Evolutionary conservation across 805 yeast genomes (phyloP), one percentile per base, ranked within the genome.

Genomic region (Sugiyamaella boreocaroliniensis): DNA sequence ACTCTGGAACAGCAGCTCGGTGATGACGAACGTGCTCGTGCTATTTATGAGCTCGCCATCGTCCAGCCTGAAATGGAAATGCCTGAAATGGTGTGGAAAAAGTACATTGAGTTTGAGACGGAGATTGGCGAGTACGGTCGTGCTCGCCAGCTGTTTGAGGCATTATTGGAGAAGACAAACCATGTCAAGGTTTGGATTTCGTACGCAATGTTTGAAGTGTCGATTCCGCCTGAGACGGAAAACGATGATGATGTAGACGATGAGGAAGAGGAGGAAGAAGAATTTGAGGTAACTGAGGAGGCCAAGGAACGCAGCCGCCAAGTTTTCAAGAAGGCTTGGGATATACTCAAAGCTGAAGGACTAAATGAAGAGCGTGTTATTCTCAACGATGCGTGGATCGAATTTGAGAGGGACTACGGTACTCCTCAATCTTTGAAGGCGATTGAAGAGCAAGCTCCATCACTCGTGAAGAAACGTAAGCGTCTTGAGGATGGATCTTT

Each of bases 361-460:
- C 64, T 68, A 20, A 66, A 67, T 2, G 75, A 76, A 16, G 75
- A 75, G 18, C 73, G 92, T 47, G 68, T 76, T 1, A 63, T 73
- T 0, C 64, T 90, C 7, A 67, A 82, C 14, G 82, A 85, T 50
- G 81, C 86, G 0, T 78, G 83, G 74, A 72, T 73, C 48, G 73
- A 75, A 52, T 89, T 86, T 67, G 96, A 89, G 61, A 59, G 68
- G 42, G 66, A 65, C 1, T 80, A 88, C 63, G 96, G 96, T 0
- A 65, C 70, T 32, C 64, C 54, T 0, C 72, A 69, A 5, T 58
- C 77, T 0, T 57, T 69, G 12, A 64, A 61, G 1, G 56, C 54
- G 6, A 74, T 83, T 4, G 64, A 64, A 8, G 65, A 66, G 26
- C 76, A 82, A 57, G 63, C 80, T 46, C 96, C 96, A 0, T 68